phyloP scores from a whole-genome alignment of 768 basidiomycete species.

The Boletus insuetus region DNA sequence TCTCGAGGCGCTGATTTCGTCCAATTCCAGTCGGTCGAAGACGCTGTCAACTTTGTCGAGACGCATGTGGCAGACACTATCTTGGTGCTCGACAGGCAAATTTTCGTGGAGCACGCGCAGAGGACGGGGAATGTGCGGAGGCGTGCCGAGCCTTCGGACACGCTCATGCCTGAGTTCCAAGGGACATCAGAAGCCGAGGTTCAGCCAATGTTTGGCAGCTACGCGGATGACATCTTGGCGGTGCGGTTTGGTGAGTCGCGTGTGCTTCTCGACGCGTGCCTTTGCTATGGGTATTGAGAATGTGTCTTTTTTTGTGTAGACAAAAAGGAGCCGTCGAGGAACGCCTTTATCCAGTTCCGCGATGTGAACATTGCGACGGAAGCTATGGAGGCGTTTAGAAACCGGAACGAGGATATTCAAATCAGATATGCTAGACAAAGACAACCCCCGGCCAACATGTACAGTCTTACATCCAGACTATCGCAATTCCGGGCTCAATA shows the following conservation, averaged over 20 bases:
- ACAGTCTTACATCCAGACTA: conserved; percentile 20
- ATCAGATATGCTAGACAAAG: conserved; percentile 21
- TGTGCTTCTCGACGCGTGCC: background rate
- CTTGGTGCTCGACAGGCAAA: conserved; percentile 45
- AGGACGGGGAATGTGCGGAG: background rate
- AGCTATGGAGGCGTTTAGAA: conserved; percentile 43
- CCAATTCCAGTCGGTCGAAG: conserved; percentile 36
- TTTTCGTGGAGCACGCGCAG: conserved; percentile 41
- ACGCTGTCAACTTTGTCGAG: conserved; percentile 37
- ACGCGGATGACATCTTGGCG: conserved; percentile 15
- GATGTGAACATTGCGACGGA: conserved; percentile 43
- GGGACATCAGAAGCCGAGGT: conserved; percentile 25
- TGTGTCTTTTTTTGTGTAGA: conserved; percentile 27
- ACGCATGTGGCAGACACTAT: conserved; percentile 44
- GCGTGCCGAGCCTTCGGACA: conserved; percentile 27
- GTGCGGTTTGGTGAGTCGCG: conserved; percentile 31
- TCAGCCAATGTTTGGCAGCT: conserved; percentile 23
- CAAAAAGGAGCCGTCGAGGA: conserved; percentile 27
- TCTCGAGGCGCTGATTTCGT: conserved; percentile 47
- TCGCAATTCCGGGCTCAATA: conserved; percentile 11
- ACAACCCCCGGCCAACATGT: background rate
- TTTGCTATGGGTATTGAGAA: background rate
- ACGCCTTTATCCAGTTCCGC: conserved; percentile 55
- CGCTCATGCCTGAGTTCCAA: conserved; percentile 29
- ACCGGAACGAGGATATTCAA: background rate